These are phyloP conservation scores for Vaccinium vitisidaea DNA, from an alignment of 148 eudicot genomes.

Conservation along the genomic window DNA sequence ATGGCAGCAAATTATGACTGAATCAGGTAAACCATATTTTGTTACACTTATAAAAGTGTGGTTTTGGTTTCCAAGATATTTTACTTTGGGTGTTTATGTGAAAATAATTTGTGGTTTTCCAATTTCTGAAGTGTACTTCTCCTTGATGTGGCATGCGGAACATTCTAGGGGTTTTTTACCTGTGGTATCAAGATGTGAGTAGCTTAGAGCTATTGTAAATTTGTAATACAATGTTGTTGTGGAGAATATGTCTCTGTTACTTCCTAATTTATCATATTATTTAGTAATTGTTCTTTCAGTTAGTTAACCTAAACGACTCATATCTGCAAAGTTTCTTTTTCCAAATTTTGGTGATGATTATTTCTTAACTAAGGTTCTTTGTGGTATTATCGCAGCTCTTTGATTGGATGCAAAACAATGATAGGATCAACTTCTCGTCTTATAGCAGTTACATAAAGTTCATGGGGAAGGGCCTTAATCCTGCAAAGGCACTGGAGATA, in stretches of 20 bases:
- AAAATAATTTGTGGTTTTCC: not conserved
- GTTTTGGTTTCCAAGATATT: not conserved
- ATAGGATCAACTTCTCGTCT: slow-evolving; percentile 59
- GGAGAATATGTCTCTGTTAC: not conserved
- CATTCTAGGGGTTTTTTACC: not conserved
- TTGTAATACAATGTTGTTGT: not conserved
- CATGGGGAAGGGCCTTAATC: slow-evolving; percentile 52
- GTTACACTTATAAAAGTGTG: not conserved
- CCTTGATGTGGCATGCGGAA: not conserved
- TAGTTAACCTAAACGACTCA: not conserved
- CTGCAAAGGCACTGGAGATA: slow-evolving; percentile 50
- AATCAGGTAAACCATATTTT: not conserved
- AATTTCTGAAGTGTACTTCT: not conserved
- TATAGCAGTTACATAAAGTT: slow-evolving; percentile 86
- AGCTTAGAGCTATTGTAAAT: not conserved
- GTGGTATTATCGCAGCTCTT: slow-evolving; percentile 55
- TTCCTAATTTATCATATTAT: not conserved
- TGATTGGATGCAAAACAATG: slow-evolving; percentile 81
- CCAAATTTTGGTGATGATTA: not conserved
- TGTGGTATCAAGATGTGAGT: not conserved
- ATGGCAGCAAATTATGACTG: not conserved
- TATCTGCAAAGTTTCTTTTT: not conserved
- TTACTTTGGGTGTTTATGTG: too few relatives aligned
- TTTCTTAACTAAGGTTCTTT: slow-evolving; percentile 1
- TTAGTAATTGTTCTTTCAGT: not conserved